These are phyloP conservation scores for Allomyces arbusculus DNA, from an alignment of 192 early-diverging fungal species.

Conservation along the genomic window DNA sequence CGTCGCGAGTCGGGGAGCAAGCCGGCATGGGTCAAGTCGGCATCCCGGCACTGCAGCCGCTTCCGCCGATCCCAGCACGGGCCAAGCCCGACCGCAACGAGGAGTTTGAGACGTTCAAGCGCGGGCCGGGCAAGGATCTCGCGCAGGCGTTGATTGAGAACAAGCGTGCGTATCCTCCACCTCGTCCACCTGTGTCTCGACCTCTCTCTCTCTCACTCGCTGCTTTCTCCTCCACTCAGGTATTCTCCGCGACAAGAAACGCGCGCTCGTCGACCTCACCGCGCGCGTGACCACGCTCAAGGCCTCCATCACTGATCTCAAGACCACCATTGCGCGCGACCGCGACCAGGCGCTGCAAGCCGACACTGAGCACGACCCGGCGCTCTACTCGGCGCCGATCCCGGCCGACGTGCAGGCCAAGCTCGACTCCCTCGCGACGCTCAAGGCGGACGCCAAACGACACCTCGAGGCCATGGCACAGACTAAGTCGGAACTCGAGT, in stretches of 20 bases:
- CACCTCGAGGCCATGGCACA: slow-evolving; percentile 15
- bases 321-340: background rate
- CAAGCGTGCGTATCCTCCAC: slow-evolving; percentile 17
- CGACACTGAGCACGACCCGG: slow-evolving; percentile 24
- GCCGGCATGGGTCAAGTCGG: background rate
- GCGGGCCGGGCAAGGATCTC: slow-evolving; percentile 26
- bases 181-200: background rate
- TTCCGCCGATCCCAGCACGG: slow-evolving; percentile 9
- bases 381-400: background rate
- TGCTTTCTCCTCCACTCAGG: slow-evolving; percentile 7
- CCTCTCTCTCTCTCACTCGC: background rate
- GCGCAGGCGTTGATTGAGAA: slow-evolving; percentile 31
- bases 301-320: slow-evolving; percentile 2
- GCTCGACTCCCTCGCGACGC: slow-evolving; percentile 15
- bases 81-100: slow-evolving; percentile 17
- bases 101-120: slow-evolving; percentile 38
- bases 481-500: slow-evolving; percentile 23
- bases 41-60: background rate
- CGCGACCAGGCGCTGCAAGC: slow-evolving; percentile 21
- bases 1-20: background rate
- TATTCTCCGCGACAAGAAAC: slow-evolving; percentile 25
- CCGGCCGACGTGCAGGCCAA: background rate
- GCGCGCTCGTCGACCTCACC: slow-evolving; percentile 18
- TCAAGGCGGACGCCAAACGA: slow-evolving; percentile 23
- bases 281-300: slow-evolving; percentile 21